phyloP scores from a whole-genome alignment of 306 rosid genomes.

The Nissolia schottii region DNA sequence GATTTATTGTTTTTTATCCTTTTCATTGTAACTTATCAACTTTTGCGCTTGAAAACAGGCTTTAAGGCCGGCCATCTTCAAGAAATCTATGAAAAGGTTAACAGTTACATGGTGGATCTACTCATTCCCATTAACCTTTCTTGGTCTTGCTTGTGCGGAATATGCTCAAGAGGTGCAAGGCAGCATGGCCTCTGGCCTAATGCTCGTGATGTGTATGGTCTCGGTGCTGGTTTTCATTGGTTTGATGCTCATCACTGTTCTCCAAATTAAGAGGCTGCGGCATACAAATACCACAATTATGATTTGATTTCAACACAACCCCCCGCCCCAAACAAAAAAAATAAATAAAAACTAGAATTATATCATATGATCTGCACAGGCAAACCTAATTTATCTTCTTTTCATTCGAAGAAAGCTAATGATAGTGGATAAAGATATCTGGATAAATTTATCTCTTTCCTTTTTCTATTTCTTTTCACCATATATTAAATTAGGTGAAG shows the following conservation, averaged over 20 bases:
- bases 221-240: conserved; percentile 37
- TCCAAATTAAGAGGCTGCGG: conserved; percentile 29
- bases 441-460: background rate
- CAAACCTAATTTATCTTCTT: background rate
- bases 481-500: background rate
- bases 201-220: conserved; percentile 29
- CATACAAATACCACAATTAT: conserved; percentile 7
- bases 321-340: too few relatives aligned
- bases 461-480: background rate
- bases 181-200: conserved; percentile 26
- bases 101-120: conserved; percentile 46
- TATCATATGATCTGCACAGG: background rate
- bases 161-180: conserved; percentile 35
- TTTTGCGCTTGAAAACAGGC: conserved; percentile 22
- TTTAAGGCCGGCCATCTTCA: conserved; percentile 51
- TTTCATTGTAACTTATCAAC: background rate
- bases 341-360: background rate
- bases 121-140: conserved; percentile 44
- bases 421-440: background rate
- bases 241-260: conserved; percentile 37
- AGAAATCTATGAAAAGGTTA: conserved; percentile 44
- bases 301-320: background rate
- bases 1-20: too few relatives aligned
- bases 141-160: conserved; percentile 45
- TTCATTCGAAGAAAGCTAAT: background rate